phyloP scores from a whole-genome alignment of 2,329 filamentous ascomycete genomes.

The Waltergamsia citrina region DNA sequence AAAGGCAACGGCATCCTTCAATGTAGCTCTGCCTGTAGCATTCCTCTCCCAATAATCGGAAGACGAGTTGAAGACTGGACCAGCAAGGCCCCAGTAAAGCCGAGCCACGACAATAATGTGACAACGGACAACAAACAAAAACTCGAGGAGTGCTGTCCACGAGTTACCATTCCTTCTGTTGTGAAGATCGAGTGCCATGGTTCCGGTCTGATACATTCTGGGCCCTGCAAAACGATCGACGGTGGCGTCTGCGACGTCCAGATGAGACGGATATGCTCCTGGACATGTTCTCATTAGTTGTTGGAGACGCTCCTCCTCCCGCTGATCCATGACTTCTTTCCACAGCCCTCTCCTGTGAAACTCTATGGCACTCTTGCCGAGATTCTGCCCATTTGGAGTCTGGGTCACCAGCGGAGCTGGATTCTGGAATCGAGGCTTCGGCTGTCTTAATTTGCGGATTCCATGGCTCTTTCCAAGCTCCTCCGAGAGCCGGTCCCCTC shows the following conservation, averaged over 20 bases:
- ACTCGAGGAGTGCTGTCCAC: background rate
- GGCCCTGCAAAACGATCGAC: slow-evolving; percentile 14
- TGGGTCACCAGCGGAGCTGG: background rate
- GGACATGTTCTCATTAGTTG: slow-evolving; percentile 10
- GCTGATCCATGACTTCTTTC: background rate
- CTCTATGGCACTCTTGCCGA: background rate
- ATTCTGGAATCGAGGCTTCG: too few species aligned
- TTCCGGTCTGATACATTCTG: too few species aligned
- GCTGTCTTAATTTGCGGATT: too few species aligned
- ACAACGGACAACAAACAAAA: background rate
- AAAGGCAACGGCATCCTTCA: slow-evolving; percentile 13
- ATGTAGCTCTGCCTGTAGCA: slow-evolving; percentile 11
- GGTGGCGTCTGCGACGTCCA: slow-evolving; percentile 16
- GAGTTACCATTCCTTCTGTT: too few species aligned
- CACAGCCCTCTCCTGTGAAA: background rate
- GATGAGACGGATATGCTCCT: slow-evolving; percentile 16
- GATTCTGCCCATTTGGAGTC: background rate
- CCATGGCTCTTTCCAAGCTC: background rate
- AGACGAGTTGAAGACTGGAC: slow-evolving; percentile 26
- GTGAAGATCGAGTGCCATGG: too few species aligned
- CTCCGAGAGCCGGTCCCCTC: background rate
- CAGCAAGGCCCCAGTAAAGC: slow-evolving; percentile 25
- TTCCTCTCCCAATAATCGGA: slow-evolving; percentile 23
- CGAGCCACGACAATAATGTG: slow-evolving; percentile 8
- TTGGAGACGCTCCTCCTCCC: slow-evolving; percentile 2